Evolutionary conservation across 2,329 filamentous ascomycete genomes (phyloP), one percentile per base, ranked within the genome.

Genomic region (Colletotrichum tabaci): DNA sequence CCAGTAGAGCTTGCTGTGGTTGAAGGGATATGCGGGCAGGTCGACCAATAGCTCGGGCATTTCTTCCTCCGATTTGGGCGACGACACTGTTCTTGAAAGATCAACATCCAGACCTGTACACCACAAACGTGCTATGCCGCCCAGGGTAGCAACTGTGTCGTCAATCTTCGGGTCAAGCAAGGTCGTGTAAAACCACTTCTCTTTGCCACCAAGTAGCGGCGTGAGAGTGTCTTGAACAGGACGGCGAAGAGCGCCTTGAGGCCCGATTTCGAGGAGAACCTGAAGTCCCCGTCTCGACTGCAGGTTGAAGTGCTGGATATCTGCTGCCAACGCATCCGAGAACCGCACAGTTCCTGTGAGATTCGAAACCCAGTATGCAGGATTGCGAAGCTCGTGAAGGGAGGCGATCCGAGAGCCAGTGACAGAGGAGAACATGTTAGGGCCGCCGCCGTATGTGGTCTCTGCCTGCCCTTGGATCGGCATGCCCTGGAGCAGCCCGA

Each of bases 1-100:
- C 87, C 88, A 89, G 75, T 88, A 88, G 1, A 76, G 79, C 35
- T 82, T 85, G 46, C 79, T 77, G 68, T 88, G 87, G 38, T 88
- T 87, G 86, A 87, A 90, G 2, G 85, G 82, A 69, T 89, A 89
- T 1, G 82, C 79, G 1, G 88, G 88, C n/a, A 90, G 76, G 69
- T 85, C 84, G 0, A 79, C 73, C 2, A 89, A 76, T 23, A 82
- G 52, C 30, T 49, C 26, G 4, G 66, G 61, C 7, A 49, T 47
- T 2, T 52, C 12, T 2, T 52, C 12, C 12, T 35, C 40, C 7
- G 38, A 30, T 26, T 15, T 70, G 53, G 35, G 53, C 42, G 12
- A 60, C 26, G 18, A 10, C 47, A n/a, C 21, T 18, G 46, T 44
- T 16, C 12, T 44, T 44, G 40, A 44, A 12, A 44, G 15, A 44